phyloP scores from a whole-genome alignment of 2,329 filamentous ascomycete genomes.

The Cucurbitaria berberidis region DNA sequence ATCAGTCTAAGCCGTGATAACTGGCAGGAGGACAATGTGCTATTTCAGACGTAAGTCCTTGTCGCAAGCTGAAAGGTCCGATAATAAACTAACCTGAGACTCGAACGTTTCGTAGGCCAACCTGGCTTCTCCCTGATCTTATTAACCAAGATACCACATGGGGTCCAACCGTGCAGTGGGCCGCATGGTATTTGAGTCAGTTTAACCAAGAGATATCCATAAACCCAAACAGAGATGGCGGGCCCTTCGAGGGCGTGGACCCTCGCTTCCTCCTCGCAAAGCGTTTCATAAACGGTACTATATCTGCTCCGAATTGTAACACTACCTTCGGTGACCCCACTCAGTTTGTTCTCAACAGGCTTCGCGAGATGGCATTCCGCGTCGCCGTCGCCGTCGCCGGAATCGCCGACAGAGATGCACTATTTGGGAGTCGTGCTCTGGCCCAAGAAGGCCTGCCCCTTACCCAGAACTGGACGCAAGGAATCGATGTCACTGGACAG shows the following conservation, averaged over 20 bases:
- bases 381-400: conserved; percentile 6
- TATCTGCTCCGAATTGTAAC: conserved; percentile 3
- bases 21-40: conserved; percentile 12
- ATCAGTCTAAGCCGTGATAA: not conserved
- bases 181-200: not conserved
- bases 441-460: not conserved
- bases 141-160: not conserved
- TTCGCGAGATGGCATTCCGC: conserved; percentile 12
- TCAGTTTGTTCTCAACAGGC: conserved; percentile 5
- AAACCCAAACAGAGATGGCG: not conserved
- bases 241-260: not conserved
- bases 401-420: conserved; percentile 2
- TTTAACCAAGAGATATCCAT: not conserved
- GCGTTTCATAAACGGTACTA: conserved; percentile 9
- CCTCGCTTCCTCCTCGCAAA: conserved; percentile 3
- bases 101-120: not conserved
- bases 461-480: not conserved
- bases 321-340: conserved; percentile 13
- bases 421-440: conserved; percentile 1
- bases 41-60: conserved; percentile 7
- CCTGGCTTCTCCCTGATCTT: not conserved
- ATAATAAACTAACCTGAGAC: no score
- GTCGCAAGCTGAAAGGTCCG: not conserved
- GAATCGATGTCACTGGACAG: not conserved
- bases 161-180: not conserved